Base-by-base conservation (phyloP, 352 stramenopile species). In the Thalassiosira mediterranea region DNA sequence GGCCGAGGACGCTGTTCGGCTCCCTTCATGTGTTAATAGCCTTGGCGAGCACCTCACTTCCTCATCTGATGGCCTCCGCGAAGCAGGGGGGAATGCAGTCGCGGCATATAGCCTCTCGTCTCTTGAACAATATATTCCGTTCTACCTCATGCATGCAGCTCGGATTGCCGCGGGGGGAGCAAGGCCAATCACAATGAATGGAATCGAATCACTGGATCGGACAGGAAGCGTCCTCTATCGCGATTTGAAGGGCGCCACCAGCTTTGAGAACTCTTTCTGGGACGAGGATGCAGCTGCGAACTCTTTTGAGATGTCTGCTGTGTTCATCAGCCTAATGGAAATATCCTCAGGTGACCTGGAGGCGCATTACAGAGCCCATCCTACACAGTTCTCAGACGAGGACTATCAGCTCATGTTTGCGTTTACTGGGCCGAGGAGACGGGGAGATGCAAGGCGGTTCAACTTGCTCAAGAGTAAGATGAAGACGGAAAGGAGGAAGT, bases 191-290 rank as follows among this genome's bases (percentile, higher is more conserved):
- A 88, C 86, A 23, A 76, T 92, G 29, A 89, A 92, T 78, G 86
- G 86, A 4, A 81, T 92, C 57, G 86, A 90, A 67, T 78, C 83
- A 8, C 44, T 91, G 3, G 86, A 91, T 72, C 69, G 83, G 56
- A 88, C 73, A 62, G 82, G 85, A 47, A 89, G 80, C 25, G 86
- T 91, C 11, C 57, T 91, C 44, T 91, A 91, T 69, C 77, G 83
- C 57, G 86, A 91, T 69, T 71, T 91, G 25, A 91, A 91, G 51
- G 78, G 81, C 21, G 77, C 86, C 11, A 91, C 86, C 17, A 83
- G 72, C 11, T 91, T 91, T 60, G 83, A 91, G 28, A 88, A 89
- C 65, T 89, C 81, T 7, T 91, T 90, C 71, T 91, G 86, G 86
- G 82, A 90, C 34, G 86, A 90, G 62, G 86, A 88, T 61, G 64